These are phyloP conservation scores for Septoria petroselini DNA, from an alignment of 2,329 filamentous ascomycete species.

Conservation along the genomic window DNA sequence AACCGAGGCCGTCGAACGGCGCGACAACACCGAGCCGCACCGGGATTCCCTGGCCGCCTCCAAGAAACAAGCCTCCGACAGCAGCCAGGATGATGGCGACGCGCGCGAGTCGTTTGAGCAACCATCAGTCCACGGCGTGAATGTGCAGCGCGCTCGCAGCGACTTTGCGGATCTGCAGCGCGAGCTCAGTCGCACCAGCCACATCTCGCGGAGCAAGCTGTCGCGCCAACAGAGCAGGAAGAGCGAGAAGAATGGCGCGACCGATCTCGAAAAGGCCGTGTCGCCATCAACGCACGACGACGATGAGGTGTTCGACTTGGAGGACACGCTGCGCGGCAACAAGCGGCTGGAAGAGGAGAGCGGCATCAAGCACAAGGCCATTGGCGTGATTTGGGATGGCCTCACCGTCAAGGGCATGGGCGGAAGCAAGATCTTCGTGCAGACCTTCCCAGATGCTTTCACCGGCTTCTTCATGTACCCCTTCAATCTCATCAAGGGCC, in stretches of 20 bases:
- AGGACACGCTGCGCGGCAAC: constrained; percentile 68
- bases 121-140: constrained; percentile 49
- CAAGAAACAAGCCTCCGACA: constrained; percentile 9
- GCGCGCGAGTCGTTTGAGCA: constrained; percentile 7
- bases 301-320: constrained; percentile 69
- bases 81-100: constrained; percentile 9
- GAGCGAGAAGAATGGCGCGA: constrained; percentile 36
- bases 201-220: constrained; percentile 38
- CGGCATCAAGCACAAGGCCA: constrained; percentile 71
- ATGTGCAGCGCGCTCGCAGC: constrained; percentile 64
- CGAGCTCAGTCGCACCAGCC: constrained; percentile 44
- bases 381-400: constrained; percentile 64
- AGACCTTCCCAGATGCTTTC: constrained; percentile 60
- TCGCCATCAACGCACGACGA: constrained; percentile 43
- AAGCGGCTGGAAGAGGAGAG: constrained; percentile 68
- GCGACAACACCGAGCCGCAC: constrained; percentile 13
- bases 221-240: constrained; percentile 48
- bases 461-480: constrained; percentile 67
- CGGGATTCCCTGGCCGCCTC: constrained; percentile 13
- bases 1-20: constrained; percentile 20
- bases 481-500: constrained; percentile 56
- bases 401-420: constrained; percentile 62
- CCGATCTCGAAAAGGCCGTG: constrained; percentile 60
- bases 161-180: constrained; percentile 66
- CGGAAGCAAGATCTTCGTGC: constrained; percentile 61